Evolutionary conservation across 352 stramenopile species (phyloP), one percentile per base, ranked within the genome.

Genomic region (Globisporangium recalcitrans): DNA sequence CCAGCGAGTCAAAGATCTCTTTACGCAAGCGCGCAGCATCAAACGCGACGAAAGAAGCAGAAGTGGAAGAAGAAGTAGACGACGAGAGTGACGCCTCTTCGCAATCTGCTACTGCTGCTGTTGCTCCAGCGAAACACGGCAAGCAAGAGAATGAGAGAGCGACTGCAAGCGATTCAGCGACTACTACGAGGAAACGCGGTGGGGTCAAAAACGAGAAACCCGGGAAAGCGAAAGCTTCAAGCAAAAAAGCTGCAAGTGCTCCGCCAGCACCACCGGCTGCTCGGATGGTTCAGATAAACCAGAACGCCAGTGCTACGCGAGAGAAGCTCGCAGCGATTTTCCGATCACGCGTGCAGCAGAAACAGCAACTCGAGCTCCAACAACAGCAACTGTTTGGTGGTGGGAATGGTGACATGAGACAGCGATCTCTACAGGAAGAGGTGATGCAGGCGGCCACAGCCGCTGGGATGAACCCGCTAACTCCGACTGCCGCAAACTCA

Each of bases 241-340:
- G n/a, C n/a, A 46, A 38, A 31, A n/a, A n/a, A n/a, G 9, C 36
- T 49, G 22, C 1, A 1, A 32, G 10, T 19, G 13, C 21, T 9
- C 14, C 32, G 14, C 27, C 10, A 26, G 19, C 49, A 40, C 19
- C 26, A 26, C 9, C 49, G 2, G 16, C 29, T 40, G 2, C 29
- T 29, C 51, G 16, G 4, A 29, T 57, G 29, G 44, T 51, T 3
- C 9, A n/a, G 7, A n/a, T 31, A 1, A 46, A 22, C 27, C 19
- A 53, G 3, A 36, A 36, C 3, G 48, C 54, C 11, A 59, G 29
- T 16, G 59, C 70, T 0, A 85, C 73, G 4, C 70, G 71, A 34
- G 75, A 90, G 49, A 74, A 78, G n/a, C 63, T 92, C 24, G 71
- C 77, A 2, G 72, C 68, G 19, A 88, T 90, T 53, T 92, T 92